phyloP scores from a whole-genome alignment of 2,329 filamentous ascomycete genomes.

The Chrysosporium queenslandicum region DNA sequence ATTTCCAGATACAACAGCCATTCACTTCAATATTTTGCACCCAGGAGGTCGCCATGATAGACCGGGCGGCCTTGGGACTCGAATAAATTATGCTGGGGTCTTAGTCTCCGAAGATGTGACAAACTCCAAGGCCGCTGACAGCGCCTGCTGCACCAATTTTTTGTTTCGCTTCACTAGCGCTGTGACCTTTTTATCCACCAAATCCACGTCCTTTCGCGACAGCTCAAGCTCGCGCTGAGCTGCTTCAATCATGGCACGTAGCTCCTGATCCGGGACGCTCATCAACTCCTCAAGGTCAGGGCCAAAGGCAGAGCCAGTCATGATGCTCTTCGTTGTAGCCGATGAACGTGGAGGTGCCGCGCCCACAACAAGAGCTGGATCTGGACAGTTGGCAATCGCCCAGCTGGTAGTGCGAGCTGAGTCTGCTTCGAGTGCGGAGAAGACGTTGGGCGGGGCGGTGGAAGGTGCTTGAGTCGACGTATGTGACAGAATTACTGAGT shows the following conservation, averaged over 20 bases:
- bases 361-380: not conserved
- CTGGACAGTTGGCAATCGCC: conserved; percentile 2
- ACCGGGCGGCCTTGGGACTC: not conserved
- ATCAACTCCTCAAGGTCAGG: conserved; percentile 34
- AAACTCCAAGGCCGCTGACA: conserved; percentile 24
- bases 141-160: conserved; percentile 35
- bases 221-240: conserved; percentile 57
- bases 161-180: conserved; percentile 36
- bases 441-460: conserved; percentile 23
- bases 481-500: conserved; percentile 18
- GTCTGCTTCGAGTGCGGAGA: conserved; percentile 34
- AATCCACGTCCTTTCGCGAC: conserved; percentile 57
- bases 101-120: conserved; percentile 6
- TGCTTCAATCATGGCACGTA: conserved; percentile 32
- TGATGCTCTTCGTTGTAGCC: conserved; percentile 32
- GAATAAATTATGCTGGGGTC: not conserved
- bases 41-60: not conserved
- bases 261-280: conserved; percentile 34
- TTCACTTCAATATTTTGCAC: not conserved
- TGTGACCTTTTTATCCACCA: conserved; percentile 36
- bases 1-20: too few species aligned
- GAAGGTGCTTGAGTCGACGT: conserved; percentile 19
- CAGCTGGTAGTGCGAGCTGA: conserved; percentile 26
- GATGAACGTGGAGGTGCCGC: conserved; percentile 6
- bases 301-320: conserved; percentile 24